Percentiles rank a stretch among this genome's conserved stretches.
These are phyloP conservation scores for Camelina sativa DNA, from an alignment of 345 rosid genomes.

Conservation along the genomic window DNA sequence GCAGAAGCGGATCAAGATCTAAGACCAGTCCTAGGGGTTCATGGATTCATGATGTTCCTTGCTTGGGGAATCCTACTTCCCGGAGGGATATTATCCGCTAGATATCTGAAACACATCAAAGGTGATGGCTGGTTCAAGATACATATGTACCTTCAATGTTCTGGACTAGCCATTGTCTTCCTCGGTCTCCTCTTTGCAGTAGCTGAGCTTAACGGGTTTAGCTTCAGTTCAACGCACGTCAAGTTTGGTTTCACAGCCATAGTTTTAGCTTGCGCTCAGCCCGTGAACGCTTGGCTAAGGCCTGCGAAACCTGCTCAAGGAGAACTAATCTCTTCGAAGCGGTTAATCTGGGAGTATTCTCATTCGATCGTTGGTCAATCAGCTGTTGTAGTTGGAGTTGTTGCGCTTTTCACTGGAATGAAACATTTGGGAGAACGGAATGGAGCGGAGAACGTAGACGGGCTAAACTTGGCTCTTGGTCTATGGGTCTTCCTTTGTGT, in stretches of 20 bases:
- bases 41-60: conserved; percentile 99
- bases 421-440: conserved; percentile 78
- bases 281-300: conserved; percentile 78
- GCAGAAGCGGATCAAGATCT: conserved; percentile 96
- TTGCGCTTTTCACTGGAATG: conserved; percentile 66
- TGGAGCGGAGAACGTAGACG: conserved; percentile 72
- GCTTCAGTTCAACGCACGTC: conserved; percentile 71
- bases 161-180: conserved; percentile 80
- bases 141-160: conserved; percentile 90
- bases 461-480: conserved; percentile 71
- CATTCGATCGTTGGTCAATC: conserved; percentile 74
- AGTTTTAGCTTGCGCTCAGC: conserved; percentile 77
- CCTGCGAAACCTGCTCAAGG: conserved; percentile 72
- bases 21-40: conserved; percentile 86
- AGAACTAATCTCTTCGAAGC: conserved; percentile 55
- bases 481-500: conserved; percentile 66
- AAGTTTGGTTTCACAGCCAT: conserved; percentile 80
- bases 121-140: conserved; percentile 94
- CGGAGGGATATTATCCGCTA: conserved; percentile 82
- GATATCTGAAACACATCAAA: conserved; percentile 92
- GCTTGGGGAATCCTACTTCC: conserved; percentile 99
- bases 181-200: conserved; percentile 91
- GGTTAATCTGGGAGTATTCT: conserved; percentile 82
- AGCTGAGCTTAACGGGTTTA: conserved; percentile 86
- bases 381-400: conserved; percentile 63